Base-by-base conservation (phyloP, 1,284 basidiomycete genomes). In the Singerocomus inundabilis region DNA sequence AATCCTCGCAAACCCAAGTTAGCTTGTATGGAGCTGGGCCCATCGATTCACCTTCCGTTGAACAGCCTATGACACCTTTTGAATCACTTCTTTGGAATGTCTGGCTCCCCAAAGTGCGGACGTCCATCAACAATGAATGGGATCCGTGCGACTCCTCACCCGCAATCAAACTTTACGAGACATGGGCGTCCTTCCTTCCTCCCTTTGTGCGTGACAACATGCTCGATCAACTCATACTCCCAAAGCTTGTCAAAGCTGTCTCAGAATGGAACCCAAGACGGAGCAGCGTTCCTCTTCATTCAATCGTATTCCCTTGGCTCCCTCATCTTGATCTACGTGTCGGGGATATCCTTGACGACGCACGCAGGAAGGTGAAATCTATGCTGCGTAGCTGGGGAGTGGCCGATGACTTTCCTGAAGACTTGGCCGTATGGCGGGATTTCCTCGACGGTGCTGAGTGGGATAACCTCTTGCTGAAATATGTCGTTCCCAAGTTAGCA, bases 301-400 rank as follows among this genome's bases (percentile, higher is more conserved):
- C 81, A 1, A 79, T 99, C 32, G 82, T 99, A 0, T 97, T 99
- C 69, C 97, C 97, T 4, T 99, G 97, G 97, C 71, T 99, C 40
- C 91, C 93, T 1, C 79, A 93, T 58, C 77, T 98, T 5, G 93
- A 90, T 1, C 70, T 89, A 18, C 75, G 92, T 39, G 72, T 92
- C 54, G 88, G 93, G 49, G 83, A 85, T 12, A 72, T 98, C 7
- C 70, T 99, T 9, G 86, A 84, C 13, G 93, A 96, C 53, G 89
- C 93, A 5, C 85, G 86, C 61, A 77, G 94, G 54, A 91, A 95
- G 63, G 74, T 99, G 46, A 88, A 91, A 65, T 80, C 78, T 44
- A 70, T 90, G 45, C 72, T 99, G 50, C 81, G 92, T 47, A 70
- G 72, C n/a, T 97, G 93, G 93, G 76, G 66, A 18, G 76, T 82